phyloP scores from a whole-genome alignment of 1,139 yeast species.

The Yamadazyma conglobata region DNA sequence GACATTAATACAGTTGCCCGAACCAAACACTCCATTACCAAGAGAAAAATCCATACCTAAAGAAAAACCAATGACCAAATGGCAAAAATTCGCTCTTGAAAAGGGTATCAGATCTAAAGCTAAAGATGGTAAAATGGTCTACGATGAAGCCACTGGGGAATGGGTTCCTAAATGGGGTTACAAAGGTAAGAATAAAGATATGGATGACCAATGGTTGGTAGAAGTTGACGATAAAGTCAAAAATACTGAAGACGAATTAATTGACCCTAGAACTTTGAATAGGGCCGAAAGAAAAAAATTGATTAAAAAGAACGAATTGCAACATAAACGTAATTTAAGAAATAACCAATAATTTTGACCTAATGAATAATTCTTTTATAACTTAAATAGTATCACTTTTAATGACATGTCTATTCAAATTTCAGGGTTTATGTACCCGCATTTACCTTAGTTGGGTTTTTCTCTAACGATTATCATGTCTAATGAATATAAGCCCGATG shows the following conservation, averaged over 20 bases:
- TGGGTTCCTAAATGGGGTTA: constrained; percentile 99
- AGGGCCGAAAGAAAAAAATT: constrained; percentile 84
- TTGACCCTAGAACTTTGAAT: constrained; percentile 79
- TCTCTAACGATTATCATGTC: constrained; percentile 1
- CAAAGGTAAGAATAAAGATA: constrained; percentile 83
- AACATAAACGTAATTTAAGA: constrained; percentile 77
- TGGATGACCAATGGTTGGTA: constrained; percentile 93
- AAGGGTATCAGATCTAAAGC: constrained; percentile 93
- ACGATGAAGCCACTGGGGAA: constrained; percentile 82
- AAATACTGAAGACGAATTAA: constrained; percentile 64
- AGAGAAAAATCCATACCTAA: constrained; percentile 96
- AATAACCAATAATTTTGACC: constrained; percentile 17
- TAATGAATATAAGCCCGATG: constrained; percentile 11
- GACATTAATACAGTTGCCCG: constrained; percentile 83
- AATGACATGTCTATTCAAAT: background rate
- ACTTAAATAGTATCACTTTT: background rate
- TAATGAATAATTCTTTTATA: background rate
- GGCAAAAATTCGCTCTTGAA: constrained; percentile 95
- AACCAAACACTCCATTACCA: constrained; percentile 78
- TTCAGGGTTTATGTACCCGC: background rate
- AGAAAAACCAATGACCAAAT: constrained; percentile 85
- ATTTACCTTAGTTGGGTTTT: background rate
- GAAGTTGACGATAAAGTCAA: constrained; percentile 79
- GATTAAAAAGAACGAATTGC: constrained; percentile 80
- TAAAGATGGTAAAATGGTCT: constrained; percentile 86